Base-by-base conservation (phyloP, 2,329 filamentous ascomycete species). In the Colletotrichum liriopes region DNA sequence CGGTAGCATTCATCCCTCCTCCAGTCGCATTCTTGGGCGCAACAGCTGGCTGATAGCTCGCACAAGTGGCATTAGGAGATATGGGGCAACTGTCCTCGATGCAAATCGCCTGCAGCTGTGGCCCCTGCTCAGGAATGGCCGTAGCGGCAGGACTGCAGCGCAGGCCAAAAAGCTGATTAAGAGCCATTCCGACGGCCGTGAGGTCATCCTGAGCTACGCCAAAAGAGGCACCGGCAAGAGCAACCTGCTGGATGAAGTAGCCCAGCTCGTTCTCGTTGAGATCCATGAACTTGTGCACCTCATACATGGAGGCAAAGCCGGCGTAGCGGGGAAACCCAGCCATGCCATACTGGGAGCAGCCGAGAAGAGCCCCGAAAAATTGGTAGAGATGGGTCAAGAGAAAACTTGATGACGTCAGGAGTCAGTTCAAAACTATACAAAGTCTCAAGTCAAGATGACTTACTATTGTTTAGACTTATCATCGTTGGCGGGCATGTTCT, bases 351-450 rank as follows among this genome's bases (percentile, higher is more conserved):
- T 80, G 73, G 64, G 85, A 84, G 82, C 89, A 91, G 75, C 86
- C 87, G 51, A 91, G 84, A 29, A 92, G 84, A 32, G 82, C 82
- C 62, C 88, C 89, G 77, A 92, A 92, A 84, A 87, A 91, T 74
- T 88, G 80, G 81, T 92, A 91, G 47, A 92, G 82, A 77, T 91
- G 90, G 55, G 88, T 91, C 73, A 92, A 79, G 67, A 92, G 87
- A 73, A 84, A 84, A 79, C 87, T 89, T 70, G 3, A 20, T 14
- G 23, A 5, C 35, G 26, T 18, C 1, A 5, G 5, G 3, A 1
- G 47, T 26, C 18, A 32, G 45, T 9, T 29, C 18, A 39, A 5
- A 2, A 2, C 26, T 3, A 5, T 1, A 7, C 20, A 29, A 62
- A 20, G n/a, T 29, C 29, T 20, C 20, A 16, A 23, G 20, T 18